Evolutionary conservation across 768 basidiomycete genomes (phyloP).

Genomic region (Naganishia kalamii): DNA sequence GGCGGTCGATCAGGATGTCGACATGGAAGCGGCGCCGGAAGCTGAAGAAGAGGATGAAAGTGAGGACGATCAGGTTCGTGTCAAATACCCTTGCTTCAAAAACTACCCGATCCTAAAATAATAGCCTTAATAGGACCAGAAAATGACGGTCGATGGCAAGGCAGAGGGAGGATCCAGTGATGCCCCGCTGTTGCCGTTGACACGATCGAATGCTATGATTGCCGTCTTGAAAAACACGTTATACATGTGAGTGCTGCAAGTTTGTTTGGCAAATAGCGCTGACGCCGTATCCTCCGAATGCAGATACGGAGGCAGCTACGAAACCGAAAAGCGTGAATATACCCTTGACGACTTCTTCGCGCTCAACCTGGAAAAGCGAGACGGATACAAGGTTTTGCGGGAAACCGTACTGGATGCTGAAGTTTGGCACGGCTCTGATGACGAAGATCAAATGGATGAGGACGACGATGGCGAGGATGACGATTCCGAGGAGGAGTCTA

Average conservation of each 20-base stretch:
- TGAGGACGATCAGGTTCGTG: conserved; percentile 18
- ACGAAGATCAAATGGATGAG: conserved; percentile 49
- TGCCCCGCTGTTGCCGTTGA: conserved; percentile 51
- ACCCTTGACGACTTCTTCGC: conserved; percentile 83
- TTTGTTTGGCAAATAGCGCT: neutral
- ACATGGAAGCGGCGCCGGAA: conserved; percentile 34
- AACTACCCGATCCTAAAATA: too few species aligned
- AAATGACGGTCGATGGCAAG: neutral
- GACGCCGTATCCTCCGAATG: neutral
- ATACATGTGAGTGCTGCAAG: conserved; percentile 59
- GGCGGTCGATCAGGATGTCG: conserved; percentile 45
- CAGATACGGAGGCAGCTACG: conserved; percentile 81
- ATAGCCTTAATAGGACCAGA: neutral
- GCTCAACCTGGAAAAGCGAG: conserved; percentile 76
- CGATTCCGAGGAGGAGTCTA: conserved; percentile 31
- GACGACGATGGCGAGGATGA: conserved; percentile 43
- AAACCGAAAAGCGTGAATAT: conserved; percentile 73
- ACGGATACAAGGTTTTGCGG: conserved; percentile 67
- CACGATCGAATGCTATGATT: conserved; percentile 82
- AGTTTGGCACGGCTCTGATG: conserved; percentile 51
- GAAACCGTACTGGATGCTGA: conserved; percentile 60
- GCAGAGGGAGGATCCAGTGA: conserved; percentile 30
- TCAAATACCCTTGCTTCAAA: neutral
- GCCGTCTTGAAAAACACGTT: conserved; percentile 75
- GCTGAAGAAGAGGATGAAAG: conserved; percentile 49